A percentile compares a stretch with the other conserved stretches of the same genome.
Conservation (phyloP, 2,329 filamentous ascomycete species). For the Phialophora tarda region DNA sequence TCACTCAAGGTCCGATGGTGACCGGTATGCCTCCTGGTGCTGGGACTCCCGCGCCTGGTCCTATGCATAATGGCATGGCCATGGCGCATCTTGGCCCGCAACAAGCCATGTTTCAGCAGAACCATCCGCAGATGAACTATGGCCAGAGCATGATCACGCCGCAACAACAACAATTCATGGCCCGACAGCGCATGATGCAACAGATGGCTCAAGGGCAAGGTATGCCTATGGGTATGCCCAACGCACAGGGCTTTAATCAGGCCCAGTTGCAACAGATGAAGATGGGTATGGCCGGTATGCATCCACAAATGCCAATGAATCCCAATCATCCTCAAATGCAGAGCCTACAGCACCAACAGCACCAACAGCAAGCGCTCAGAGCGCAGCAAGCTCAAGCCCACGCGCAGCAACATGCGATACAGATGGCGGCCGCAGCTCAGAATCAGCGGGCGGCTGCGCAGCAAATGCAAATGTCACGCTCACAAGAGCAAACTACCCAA, state of each 20-base stretch:
- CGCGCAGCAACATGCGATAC: constrained; percentile 41
- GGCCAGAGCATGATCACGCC: constrained; percentile 40
- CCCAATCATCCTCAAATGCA: constrained; percentile 49
- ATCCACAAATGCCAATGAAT: constrained; percentile 45
- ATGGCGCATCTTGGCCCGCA: constrained; percentile 65
- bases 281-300: constrained; percentile 34
- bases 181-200: constrained; percentile 42
- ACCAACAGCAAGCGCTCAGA: constrained; percentile 48
- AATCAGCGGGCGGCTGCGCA: constrained; percentile 51
- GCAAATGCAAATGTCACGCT: constrained; percentile 51
- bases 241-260: constrained; percentile 41
- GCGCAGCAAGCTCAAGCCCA: constrained; percentile 42
- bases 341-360: constrained; percentile 49
- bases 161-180: constrained; percentile 41
- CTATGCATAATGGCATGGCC: constrained; percentile 61
- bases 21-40: constrained; percentile 65
- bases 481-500: constrained; percentile 50
- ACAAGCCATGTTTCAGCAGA: constrained; percentile 61
- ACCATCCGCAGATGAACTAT: constrained; percentile 41
- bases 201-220: constrained; percentile 35
- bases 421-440: constrained; percentile 40
- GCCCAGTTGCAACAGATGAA: constrained; percentile 50
- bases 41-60: constrained; percentile 57
- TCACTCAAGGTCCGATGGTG: constrained; percentile 69
- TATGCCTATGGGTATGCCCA: constrained; percentile 37